Percentiles rank a stretch among this genome's conserved stretches.
phyloP scores from a whole-genome alignment of 179 eudicot species.

The Camellia oleifera region DNA sequence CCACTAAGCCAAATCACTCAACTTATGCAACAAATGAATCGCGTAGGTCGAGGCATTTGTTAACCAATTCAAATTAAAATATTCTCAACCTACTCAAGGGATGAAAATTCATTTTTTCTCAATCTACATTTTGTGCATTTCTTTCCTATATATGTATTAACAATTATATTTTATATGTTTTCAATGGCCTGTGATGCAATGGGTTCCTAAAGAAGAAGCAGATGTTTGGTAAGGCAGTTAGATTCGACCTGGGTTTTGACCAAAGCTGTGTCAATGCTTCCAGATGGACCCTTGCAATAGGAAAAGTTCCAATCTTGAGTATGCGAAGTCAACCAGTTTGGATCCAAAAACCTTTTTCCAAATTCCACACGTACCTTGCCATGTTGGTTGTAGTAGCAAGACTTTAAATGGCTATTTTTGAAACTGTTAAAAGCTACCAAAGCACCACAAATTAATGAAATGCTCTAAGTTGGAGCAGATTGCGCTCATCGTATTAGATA shows the following conservation, averaged over 20 bases:
- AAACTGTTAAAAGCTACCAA: neutral
- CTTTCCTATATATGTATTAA: neutral
- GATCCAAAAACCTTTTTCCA: constrained; percentile 6
- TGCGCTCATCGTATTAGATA: neutral
- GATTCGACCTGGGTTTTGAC: neutral
- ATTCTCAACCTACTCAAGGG: neutral
- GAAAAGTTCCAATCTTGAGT: neutral
- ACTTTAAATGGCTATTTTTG: neutral
- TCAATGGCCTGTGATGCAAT: neutral
- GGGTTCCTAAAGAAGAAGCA: neutral
- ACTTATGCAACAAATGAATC: neutral
- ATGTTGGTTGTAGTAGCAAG: neutral
- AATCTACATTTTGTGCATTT: neutral
- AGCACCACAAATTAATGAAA: neutral
- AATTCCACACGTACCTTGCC: neutral
- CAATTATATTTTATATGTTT: neutral
- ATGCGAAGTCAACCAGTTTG: neutral
- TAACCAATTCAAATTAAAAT: neutral
- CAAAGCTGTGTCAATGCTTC: neutral
- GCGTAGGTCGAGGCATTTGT: neutral
- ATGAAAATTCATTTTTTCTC: neutral
- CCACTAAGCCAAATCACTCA: neutral
- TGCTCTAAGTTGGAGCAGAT: neutral
- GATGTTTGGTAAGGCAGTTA: neutral
- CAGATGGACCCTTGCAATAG: neutral